Conservation (phyloP, 2,329 filamentous ascomycete genomes). For the Colletotrichum camelliae region DNA sequence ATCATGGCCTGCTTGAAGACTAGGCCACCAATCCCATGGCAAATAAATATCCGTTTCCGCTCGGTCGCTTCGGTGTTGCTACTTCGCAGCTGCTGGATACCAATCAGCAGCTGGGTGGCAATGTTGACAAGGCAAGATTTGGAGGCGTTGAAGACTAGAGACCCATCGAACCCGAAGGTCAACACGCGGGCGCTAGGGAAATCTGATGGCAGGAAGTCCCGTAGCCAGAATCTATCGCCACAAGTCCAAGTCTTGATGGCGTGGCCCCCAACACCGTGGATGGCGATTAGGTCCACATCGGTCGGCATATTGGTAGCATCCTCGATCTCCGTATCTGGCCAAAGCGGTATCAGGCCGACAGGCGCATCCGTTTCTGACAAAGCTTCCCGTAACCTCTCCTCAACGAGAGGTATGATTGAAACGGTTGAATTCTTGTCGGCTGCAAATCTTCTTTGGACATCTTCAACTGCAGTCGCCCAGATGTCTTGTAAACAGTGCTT, state of each 20-base stretch:
- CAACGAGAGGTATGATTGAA: too few species aligned
- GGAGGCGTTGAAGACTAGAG: fast-evolving
- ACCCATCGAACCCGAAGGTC: background rate
- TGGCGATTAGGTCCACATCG: background rate
- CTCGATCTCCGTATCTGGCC: background rate
- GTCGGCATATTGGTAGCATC: fast-evolving
- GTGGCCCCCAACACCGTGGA: background rate
- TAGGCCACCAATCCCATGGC: background rate
- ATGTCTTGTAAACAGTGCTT: too few species aligned
- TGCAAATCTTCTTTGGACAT: too few species aligned
- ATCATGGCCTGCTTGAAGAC: background rate
- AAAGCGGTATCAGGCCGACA: background rate
- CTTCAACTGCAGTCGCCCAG: too few species aligned
- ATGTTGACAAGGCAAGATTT: fast-evolving
- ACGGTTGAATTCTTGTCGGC: too few species aligned
- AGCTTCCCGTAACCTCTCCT: background rate
- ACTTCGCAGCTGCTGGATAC: background rate
- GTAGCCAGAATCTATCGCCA: background rate
- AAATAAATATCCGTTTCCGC: background rate
- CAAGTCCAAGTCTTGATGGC: fast-evolving
- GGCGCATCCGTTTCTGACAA: fast-evolving
- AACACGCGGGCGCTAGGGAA: fast-evolving
- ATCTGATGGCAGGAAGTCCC: background rate
- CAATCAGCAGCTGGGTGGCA: fast-evolving
- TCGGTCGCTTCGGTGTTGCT: background rate